These are phyloP conservation scores for Cercospora sp. DNA, from an alignment of 2,329 filamentous ascomycete genomes.

Conservation along the genomic window DNA sequence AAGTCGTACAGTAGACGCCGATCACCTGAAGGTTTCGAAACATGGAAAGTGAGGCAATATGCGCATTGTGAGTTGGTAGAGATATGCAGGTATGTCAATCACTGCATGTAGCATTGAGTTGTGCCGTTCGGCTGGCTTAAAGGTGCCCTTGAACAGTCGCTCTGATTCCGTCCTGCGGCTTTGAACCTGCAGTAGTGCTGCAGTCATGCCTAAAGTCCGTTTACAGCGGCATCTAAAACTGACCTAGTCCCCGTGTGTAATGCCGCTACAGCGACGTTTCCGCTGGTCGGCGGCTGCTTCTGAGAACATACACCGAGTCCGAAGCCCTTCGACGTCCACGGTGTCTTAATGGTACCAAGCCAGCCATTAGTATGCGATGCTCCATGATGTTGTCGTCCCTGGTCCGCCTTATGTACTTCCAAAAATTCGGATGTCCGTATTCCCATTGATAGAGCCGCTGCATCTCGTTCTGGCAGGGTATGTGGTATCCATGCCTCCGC, in stretches of 20 bases:
- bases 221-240: not conserved
- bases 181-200: not conserved
- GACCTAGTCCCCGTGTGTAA: not conserved
- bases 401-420: not conserved
- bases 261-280: not conserved
- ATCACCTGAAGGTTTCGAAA: not conserved
- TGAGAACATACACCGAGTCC: not conserved
- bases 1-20: not conserved
- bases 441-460: not conserved
- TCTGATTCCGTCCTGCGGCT: not conserved
- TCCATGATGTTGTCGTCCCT: slow-evolving; percentile 5
- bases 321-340: not conserved
- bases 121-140: not conserved
- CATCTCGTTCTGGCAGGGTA: not conserved
- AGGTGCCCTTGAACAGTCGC: not conserved
- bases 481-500: not conserved
- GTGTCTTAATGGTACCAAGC: not conserved
- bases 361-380: not conserved
- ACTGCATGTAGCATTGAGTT: not conserved
- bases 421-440: not conserved
- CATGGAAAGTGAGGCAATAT: not conserved
- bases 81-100: not conserved
- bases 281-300: not conserved
- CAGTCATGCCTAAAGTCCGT: not conserved
- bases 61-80: not conserved